Conservation (phyloP, 75 land plant genomes). For the Pinus taeda region DNA sequence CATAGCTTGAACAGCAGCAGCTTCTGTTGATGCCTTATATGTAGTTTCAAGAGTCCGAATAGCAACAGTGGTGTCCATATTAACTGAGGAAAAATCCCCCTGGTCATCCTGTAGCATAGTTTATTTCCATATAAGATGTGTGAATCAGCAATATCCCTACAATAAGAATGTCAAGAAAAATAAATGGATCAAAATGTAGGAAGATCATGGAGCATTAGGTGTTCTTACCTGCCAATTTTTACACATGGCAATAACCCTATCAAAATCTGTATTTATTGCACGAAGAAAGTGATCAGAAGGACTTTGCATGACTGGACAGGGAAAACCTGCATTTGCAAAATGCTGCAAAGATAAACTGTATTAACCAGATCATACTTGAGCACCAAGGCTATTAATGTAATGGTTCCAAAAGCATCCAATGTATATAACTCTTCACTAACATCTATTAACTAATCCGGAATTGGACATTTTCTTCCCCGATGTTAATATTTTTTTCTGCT, state of each 20-base stretch:
- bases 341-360: slow-evolving; percentile 47
- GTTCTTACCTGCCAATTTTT: slow-evolving; percentile 70
- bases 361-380: not conserved
- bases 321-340: slow-evolving; percentile 90
- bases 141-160: not conserved
- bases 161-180: not conserved
- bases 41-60: slow-evolving; percentile 83
- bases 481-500: not conserved
- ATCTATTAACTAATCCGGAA: not conserved
- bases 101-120: slow-evolving; percentile 59
- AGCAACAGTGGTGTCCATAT: slow-evolving; percentile 85
- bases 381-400: not conserved
- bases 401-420: not conserved
- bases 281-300: slow-evolving; percentile 89
- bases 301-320: slow-evolving; percentile 90
- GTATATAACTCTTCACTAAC: not conserved
- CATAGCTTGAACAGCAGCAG: slow-evolving; percentile 68
- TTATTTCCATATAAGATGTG: not conserved
- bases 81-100: slow-evolving; percentile 73
- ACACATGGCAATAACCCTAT: slow-evolving; percentile 72
- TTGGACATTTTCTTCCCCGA: not conserved
- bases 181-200: not conserved
- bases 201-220: too few relatives aligned
- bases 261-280: slow-evolving; percentile 76
- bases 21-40: slow-evolving; percentile 68